Conservation (phyloP, 73 alveolate genomes). For the Tetrahymena borealis region DNA sequence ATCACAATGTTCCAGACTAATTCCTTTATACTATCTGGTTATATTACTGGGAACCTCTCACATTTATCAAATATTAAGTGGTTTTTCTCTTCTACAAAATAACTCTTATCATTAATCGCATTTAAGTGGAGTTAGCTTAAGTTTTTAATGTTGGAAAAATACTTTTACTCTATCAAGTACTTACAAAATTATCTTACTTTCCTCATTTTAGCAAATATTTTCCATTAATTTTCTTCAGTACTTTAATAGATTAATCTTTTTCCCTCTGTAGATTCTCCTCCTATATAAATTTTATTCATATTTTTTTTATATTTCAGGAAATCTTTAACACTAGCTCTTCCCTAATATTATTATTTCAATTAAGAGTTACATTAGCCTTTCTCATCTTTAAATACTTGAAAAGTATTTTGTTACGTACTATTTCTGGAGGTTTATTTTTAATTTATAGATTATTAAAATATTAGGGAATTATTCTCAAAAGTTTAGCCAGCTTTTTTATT, state of each 20-base stretch:
- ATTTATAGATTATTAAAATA: too few species aligned
- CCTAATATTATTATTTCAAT: too few species aligned
- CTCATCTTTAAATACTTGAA: too few species aligned
- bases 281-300: not conserved
- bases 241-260: not conserved
- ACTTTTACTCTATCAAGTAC: not conserved
- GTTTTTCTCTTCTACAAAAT: not conserved
- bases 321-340: too few species aligned
- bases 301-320: not conserved
- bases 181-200: not conserved
- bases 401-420: too few species aligned
- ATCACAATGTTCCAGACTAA: not conserved
- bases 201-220: not conserved
- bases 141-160: not conserved
- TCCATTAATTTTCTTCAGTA: not conserved
- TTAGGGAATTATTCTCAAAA: too few species aligned
- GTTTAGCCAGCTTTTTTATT: too few species aligned
- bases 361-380: too few species aligned
- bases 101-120: not conserved
- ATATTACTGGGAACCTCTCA: not conserved
- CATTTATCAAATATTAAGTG: not conserved
- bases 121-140: not conserved
- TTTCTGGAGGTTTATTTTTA: too few species aligned
- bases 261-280: not conserved
- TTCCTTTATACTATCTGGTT: not conserved